A percentile compares a stretch with the other conserved stretches of the same genome.
Conservation (phyloP, 2,329 filamentous ascomycete species). For the Talaromyces rugulosus region DNA sequence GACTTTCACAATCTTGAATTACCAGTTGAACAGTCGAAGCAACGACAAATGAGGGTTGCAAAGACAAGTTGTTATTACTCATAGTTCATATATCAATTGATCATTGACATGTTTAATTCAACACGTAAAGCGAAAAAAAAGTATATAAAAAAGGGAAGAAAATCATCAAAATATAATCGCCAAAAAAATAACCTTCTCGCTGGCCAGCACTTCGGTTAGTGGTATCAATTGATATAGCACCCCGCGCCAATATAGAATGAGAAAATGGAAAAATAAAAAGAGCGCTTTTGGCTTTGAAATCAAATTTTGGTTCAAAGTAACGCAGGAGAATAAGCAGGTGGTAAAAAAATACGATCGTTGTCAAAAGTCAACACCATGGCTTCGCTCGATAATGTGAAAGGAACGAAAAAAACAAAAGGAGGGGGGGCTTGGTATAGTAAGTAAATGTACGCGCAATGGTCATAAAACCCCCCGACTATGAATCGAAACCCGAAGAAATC, state of each 20-base stretch:
- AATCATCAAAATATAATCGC: background rate
- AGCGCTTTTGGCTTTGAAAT: background rate
- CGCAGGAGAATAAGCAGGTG: background rate
- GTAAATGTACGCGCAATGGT: background rate
- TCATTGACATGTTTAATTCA: background rate
- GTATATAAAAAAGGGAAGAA: background rate
- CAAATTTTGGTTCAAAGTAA: background rate
- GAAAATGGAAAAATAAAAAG: background rate
- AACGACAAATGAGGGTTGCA: no score
- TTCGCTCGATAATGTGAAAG: background rate
- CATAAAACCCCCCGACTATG: background rate
- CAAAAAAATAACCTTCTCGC: background rate
- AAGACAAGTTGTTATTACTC: background rate
- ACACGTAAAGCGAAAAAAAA: background rate
- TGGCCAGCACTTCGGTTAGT: background rate
- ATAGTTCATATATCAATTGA: background rate
- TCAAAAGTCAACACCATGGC: background rate
- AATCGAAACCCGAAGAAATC: conserved; percentile 3
- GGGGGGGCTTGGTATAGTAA: background rate
- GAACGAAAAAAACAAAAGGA: background rate
- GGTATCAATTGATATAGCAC: background rate
- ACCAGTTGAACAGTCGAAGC: background rate
- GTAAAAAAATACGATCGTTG: background rate
- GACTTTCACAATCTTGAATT: no score
- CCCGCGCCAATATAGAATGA: background rate